Evolutionary conservation across 352 stramenopile genomes (phyloP).

Genomic region (Pythium aphanidermatum): DNA sequence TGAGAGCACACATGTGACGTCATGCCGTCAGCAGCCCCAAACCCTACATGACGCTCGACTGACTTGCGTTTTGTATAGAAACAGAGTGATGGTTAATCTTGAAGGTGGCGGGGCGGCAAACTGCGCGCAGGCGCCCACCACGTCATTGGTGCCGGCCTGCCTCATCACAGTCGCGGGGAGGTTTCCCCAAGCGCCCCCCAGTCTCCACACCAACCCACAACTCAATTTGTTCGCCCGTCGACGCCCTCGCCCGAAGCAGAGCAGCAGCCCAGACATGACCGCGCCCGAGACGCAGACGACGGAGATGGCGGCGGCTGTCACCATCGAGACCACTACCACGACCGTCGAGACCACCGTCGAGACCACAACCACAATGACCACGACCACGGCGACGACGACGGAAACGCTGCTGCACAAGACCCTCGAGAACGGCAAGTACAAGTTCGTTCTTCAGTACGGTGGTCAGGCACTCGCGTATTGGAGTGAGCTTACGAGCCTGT

Average conservation of each 20-base stretch:
- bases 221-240: conserved; percentile 6
- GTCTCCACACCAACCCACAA: conserved; percentile 12
- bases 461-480: conserved; percentile 68
- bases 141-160: conserved; percentile 13
- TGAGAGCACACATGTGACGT: conserved; percentile 20
- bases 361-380: conserved; percentile 10
- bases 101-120: conserved; percentile 12
- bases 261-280: conserved; percentile 1
- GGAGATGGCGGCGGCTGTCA: not conserved
- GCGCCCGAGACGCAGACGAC: not conserved
- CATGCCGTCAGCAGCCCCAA: conserved; percentile 15
- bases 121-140: not conserved
- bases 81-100: conserved; percentile 22
- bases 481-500: conserved; percentile 46
- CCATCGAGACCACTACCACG: conserved; percentile 15
- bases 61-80: conserved; percentile 16
- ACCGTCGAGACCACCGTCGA: conserved; percentile 22
- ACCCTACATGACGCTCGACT: conserved; percentile 14
- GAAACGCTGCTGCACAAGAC: conserved; percentile 4
- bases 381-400: conserved; percentile 22
- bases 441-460: conserved; percentile 53
- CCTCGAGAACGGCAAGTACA: conserved; percentile 13
- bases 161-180: too few relatives aligned
- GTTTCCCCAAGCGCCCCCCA: too few relatives aligned
- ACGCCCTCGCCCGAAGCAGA: conserved; percentile 1